A percentile compares a stretch with the other conserved stretches of the same genome.
Conservation (phyloP, 192 early-diverging fungal genomes). For the Linderina pennispora region DNA sequence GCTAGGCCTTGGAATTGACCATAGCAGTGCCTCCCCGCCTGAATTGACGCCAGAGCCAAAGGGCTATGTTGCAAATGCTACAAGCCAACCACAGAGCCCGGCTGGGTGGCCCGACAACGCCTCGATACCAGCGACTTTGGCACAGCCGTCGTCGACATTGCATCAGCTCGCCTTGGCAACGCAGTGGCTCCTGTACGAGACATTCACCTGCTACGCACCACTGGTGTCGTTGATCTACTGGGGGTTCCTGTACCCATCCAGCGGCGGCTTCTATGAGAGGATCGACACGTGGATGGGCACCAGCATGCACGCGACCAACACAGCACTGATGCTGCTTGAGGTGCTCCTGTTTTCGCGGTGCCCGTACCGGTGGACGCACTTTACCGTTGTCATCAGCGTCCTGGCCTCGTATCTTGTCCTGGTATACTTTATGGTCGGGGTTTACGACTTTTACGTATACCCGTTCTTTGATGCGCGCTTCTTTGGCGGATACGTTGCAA, state of each 20-base stretch:
- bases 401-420: conserved; percentile 30
- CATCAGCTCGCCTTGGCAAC: conserved; percentile 25
- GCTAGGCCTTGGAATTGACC: too few relatives aligned
- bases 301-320: conserved; percentile 41
- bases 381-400: conserved; percentile 1
- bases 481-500: conserved; percentile 28
- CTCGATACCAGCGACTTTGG: too few relatives aligned
- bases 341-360: conserved; percentile 12
- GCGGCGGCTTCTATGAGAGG: conserved; percentile 4
- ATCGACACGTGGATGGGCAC: conserved; percentile 31
- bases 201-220: conserved; percentile 38
- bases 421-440: conserved; percentile 38
- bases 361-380: conserved; percentile 15
- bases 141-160: background rate
- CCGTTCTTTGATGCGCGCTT: conserved; percentile 33
- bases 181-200: conserved; percentile 40
- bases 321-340: conserved; percentile 24
- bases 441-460: conserved; percentile 42
- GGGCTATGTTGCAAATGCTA: too few relatives aligned
- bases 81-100: too few relatives aligned
- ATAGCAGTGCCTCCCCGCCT: too few relatives aligned
- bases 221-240: conserved; percentile 39
- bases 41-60: too few relatives aligned
- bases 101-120: too few relatives aligned
- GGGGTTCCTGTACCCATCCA: conserved; percentile 28